Evolutionary conservation across 352 stramenopile species (phyloP).

Genomic region (Pythium dissimile): DNA sequence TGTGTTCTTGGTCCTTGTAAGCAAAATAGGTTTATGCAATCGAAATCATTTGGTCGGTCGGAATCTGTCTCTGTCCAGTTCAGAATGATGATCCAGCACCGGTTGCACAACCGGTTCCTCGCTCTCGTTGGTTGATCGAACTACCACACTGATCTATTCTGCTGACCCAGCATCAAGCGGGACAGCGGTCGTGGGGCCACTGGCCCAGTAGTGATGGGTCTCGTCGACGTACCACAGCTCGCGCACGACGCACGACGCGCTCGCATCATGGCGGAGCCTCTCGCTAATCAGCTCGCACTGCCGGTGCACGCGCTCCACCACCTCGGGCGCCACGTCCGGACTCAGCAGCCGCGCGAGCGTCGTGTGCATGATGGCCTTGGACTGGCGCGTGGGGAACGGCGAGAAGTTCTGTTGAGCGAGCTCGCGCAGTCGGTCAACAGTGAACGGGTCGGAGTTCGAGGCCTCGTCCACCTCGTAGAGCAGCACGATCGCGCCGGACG

Average conservation of each 20-base stretch:
- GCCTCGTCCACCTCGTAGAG: constrained; percentile 47
- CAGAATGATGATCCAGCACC: no score
- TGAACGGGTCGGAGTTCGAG: constrained; percentile 40
- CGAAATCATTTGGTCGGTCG: constrained; percentile 4
- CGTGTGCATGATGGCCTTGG: constrained; percentile 69
- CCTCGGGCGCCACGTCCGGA: constrained; percentile 32
- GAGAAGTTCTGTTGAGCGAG: constrained; percentile 46
- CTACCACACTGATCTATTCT: background rate
- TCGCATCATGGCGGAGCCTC: constrained; percentile 24
- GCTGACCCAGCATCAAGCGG: constrained; percentile 25
- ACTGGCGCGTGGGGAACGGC: constrained; percentile 25
- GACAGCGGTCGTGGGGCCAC: constrained; percentile 43
- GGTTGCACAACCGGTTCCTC: no score
- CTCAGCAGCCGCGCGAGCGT: constrained; percentile 58
- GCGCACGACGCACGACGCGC: constrained; percentile 32
- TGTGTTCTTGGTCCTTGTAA: background rate
- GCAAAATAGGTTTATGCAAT: constrained; percentile 7
- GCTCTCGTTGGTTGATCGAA: no score
- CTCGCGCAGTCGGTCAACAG: constrained; percentile 50
- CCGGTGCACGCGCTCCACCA: constrained; percentile 31
- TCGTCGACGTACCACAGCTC: constrained; percentile 74
- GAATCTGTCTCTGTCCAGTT: no score
- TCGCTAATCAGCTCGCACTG: constrained; percentile 56
- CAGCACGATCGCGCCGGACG: constrained; percentile 65
- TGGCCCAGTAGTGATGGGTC: constrained; percentile 56